Evolutionary conservation across 805 yeast species (phyloP).

Genomic region (Candida broadrunensis): DNA sequence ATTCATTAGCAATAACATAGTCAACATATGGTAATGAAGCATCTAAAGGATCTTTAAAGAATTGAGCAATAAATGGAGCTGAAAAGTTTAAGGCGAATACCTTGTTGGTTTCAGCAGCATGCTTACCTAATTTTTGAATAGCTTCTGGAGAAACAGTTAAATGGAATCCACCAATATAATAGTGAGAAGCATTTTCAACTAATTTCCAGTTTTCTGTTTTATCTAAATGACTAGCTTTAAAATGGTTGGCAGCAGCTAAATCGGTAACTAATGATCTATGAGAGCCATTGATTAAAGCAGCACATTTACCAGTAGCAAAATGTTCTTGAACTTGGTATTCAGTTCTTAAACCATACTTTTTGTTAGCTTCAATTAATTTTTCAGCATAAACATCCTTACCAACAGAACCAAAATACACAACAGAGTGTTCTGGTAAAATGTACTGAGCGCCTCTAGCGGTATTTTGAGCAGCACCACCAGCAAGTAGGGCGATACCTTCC

Average conservation of each 20-base stretch:
- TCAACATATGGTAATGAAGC: slow-evolving; percentile 82
- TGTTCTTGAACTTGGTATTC: slow-evolving; percentile 77
- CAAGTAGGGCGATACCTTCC: slow-evolving; percentile 66
- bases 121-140: slow-evolving; percentile 82
- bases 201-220: slow-evolving; percentile 85
- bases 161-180: slow-evolving; percentile 98
- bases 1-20: slow-evolving; percentile 89
- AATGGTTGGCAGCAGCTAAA: slow-evolving; percentile 96
- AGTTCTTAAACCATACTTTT: slow-evolving; percentile 82
- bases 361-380: slow-evolving; percentile 77
- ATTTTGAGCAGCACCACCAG: slow-evolving; percentile 99
- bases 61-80: slow-evolving; percentile 95
- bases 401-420: slow-evolving; percentile 93
- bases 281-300: slow-evolving; percentile 84
- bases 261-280: slow-evolving; percentile 95
- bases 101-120: slow-evolving; percentile 82
- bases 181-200: slow-evolving; percentile 77
- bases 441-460: slow-evolving; percentile 98
- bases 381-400: slow-evolving; percentile 90
- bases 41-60: slow-evolving; percentile 90
- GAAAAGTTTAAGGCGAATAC: slow-evolving; percentile 81
- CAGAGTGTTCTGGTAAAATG: slow-evolving; percentile 75
- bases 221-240: slow-evolving; percentile 83
- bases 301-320: slow-evolving; percentile 94
- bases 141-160: slow-evolving; percentile 97